Base-by-base conservation (phyloP, 495 filamentous ascomycete species). In the Lineolata rhizophorae region DNA sequence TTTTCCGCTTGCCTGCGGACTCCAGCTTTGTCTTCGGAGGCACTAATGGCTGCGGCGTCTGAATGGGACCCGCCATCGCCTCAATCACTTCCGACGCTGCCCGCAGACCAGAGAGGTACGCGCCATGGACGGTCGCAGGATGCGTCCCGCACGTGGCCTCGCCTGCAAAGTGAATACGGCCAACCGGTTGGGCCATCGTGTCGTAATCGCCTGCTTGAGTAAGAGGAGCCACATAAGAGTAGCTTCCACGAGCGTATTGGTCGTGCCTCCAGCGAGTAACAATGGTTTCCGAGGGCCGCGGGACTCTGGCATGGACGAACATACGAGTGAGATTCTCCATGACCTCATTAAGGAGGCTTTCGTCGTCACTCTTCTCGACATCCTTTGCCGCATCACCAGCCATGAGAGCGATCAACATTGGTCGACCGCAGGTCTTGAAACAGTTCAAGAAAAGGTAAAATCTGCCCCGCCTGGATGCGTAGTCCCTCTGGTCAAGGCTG, bases 391-490 rank as follows among this genome's bases (percentile, higher is more conserved):
- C 76, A 44, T 95, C 77, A 13, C 87, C 87, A 26, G 84, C 82
- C 90, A 99, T 94, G 20, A 99, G 65, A 12, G 82, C 90, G 27
- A 94, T 65, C 12, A 97, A 57, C 3, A 78, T 75, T 3, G 87
- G 87, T 20, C 82, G 60, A 4, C 87, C 87, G 30, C 77, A 80
- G 2, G 79, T 90, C 36, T 80, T 76, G 35, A 81, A 70, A 35
- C 80, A 76, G 46, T 99, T 95, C 69, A 91, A 95, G 65, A 92
- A 94, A 42, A 95, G 66, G 44, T 94, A 99, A 56, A 87, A 92
- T 6, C 84, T 72, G 12, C 87, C 87, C 35, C 75, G 60, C 32
- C 65, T 66, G 9, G 55, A 45, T 1, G 62, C 52, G 35, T 81
- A 81, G 33, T 73, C 66, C 32, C 64, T 58, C 40, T 70, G 71